Conservation (phyloP, 2,329 filamentous ascomycete species). For the Ophiocordyceps polyrhachis-furcata region DNA sequence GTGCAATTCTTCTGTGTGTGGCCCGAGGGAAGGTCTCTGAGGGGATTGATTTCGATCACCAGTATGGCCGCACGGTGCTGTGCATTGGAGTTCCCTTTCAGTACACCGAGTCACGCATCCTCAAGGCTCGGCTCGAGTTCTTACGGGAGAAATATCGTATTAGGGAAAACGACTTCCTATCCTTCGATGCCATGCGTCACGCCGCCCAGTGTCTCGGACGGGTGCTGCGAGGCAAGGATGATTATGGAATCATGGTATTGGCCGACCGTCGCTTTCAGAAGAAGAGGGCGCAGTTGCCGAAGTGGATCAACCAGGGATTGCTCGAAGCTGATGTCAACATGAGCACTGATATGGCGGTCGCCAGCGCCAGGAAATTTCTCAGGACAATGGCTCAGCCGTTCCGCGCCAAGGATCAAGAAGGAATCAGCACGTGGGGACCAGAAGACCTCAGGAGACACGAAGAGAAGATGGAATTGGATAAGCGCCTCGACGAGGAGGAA, state of each 20-base stretch:
- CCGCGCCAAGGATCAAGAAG: constrained; percentile 64
- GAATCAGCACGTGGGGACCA: constrained; percentile 80
- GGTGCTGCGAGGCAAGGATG: constrained; percentile 88
- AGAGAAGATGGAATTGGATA: constrained; percentile 52
- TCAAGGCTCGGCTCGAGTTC: constrained; percentile 91
- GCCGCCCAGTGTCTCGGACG: constrained; percentile 91
- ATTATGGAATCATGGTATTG: constrained; percentile 99
- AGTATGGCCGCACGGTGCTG: constrained; percentile 87
- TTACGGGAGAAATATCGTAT: constrained; percentile 95
- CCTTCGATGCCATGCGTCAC: constrained; percentile 98
- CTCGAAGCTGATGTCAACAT: constrained; percentile 74
- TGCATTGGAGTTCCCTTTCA: constrained; percentile 97
- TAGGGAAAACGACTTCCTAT: constrained; percentile 90
- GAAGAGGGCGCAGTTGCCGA: constrained; percentile 76
- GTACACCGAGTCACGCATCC: constrained; percentile 91
- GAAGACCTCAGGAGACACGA: constrained; percentile 63
- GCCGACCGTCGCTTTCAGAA: constrained; percentile 87
- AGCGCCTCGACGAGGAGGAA: constrained; percentile 42
- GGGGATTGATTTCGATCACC: constrained; percentile 97
- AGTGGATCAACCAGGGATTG: constrained; percentile 88
- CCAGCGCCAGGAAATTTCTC: constrained; percentile 74
- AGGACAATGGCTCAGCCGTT: constrained; percentile 87
- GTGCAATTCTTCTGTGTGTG: constrained; percentile 83
- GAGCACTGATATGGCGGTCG: constrained; percentile 88
- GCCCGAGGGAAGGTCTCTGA: constrained; percentile 94